Evolutionary conservation across 2,329 filamentous ascomycete genomes (phyloP), one percentile per base, ranked within the genome.

Genomic region (Alternaria sp.): DNA sequence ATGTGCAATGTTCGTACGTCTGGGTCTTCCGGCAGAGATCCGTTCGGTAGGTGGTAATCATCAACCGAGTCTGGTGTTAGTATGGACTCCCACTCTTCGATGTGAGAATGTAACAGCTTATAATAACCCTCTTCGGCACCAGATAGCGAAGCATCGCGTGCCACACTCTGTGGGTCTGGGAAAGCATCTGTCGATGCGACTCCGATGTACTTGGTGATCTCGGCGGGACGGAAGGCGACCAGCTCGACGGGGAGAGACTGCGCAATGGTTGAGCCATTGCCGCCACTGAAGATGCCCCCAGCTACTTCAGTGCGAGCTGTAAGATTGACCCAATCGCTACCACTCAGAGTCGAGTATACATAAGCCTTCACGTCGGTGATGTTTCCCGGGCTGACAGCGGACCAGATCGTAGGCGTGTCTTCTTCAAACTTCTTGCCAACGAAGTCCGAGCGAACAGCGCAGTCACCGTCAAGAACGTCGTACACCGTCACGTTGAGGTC

Each of bases 151-250:
- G 89, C 89, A 6, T 83, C 74, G 61, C 83, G 82, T 2, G 91
- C 91, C 1, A 84, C 82, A 2, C 75, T 70, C 61, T 86, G 81
- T 0, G 90, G 86, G 65, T 90, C 80, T 0, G 80, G 64, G 71
- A 92, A 93, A 0, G 89, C 90, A 76, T 93, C 91, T 0, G 86
- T 86, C 1, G 90, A 91, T 5, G 91, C 90, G 52, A 84, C 86
- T 26, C 91, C 91, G 15, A 93, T 84, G 67, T 86, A 92, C 72
- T 93, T 93, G 50, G 84, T 86, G 49, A 92, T 78, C 1, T 83
- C 86, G 4, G 86, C 82, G 0, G 84, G 83, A 66, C 86, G 72
- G 1, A 86, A 86, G 3, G 85, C 84, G 28, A 79, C 80, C 7
- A 92, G 80, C 2, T 77, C 80, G 26, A 90, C 82, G 10, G 82